Evolutionary conservation across 2,329 filamentous ascomycete species (phyloP).

Genomic region (Penicillium sp.): DNA sequence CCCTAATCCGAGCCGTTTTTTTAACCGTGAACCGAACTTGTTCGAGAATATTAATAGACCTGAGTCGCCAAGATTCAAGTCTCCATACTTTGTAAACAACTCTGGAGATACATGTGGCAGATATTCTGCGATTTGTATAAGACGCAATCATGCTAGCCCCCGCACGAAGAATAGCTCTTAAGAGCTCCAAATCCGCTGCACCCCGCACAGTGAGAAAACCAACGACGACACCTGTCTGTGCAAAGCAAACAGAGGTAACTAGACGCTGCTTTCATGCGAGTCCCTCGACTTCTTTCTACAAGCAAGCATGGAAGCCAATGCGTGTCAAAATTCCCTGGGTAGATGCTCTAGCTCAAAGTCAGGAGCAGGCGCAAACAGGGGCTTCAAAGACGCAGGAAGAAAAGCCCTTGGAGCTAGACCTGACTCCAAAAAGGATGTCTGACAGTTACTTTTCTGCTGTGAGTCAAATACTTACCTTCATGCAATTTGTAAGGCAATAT

Average conservation of each 20-base stretch:
- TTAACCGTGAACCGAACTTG: constrained; percentile 2
- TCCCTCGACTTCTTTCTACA: constrained; percentile 22
- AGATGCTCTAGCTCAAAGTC: constrained; percentile 57
- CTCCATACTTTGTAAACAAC: background rate
- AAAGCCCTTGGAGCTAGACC: constrained; percentile 46
- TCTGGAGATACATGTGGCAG: background rate
- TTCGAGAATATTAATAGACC: background rate
- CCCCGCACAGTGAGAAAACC: background rate
- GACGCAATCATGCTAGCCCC: constrained; percentile 4
- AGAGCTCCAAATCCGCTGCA: constrained; percentile 4
- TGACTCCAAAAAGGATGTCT: constrained; percentile 65
- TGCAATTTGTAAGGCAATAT: background rate
- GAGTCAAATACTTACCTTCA: constrained; percentile 25
- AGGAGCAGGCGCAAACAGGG: constrained; percentile 34
- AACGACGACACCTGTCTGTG: background rate
- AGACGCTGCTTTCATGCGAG: constrained; percentile 27
- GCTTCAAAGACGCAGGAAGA: constrained; percentile 10
- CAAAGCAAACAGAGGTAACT: background rate
- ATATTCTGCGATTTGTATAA: background rate
- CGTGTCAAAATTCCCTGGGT: constrained; percentile 66
- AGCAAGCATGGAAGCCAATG: constrained; percentile 43
- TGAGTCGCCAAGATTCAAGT: background rate
- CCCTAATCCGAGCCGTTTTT: background rate
- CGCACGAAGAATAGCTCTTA: constrained; percentile 9
- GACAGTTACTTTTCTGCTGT: constrained; percentile 68